Percentiles rank a stretch among this genome's conserved stretches.
Evolutionary conservation across 306 rosid genomes (phyloP).

Genomic region (Cucurbita maxima): DNA sequence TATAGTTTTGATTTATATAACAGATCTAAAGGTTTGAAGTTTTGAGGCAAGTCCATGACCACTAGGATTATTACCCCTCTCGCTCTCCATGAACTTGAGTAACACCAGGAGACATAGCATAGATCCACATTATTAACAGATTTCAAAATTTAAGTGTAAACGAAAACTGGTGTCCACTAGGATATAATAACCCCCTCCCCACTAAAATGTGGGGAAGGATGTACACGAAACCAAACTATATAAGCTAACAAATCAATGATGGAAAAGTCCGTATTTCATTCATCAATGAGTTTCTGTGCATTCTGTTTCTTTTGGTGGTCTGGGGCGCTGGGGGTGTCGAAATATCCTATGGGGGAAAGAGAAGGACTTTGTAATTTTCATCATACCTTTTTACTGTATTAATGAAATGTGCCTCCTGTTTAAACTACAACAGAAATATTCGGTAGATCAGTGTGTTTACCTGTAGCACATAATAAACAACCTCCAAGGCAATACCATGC

Average conservation of each 20-base stretch:
- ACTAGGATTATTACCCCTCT: neutral
- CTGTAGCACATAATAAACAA: slow-evolving; percentile 93
- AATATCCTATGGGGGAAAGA: neutral
- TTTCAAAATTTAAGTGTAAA: neutral
- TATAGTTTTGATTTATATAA: neutral
- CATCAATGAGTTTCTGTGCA: neutral
- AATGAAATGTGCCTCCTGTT: neutral
- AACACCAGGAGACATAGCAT: neutral
- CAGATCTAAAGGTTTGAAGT: neutral
- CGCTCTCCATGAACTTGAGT: neutral
- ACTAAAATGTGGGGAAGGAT: neutral
- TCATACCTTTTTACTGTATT: neutral
- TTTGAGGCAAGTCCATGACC: neutral
- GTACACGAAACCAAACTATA: neutral
- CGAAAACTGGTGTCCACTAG: neutral
- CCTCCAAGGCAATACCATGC: slow-evolving; percentile 98
- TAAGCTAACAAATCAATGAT: neutral
- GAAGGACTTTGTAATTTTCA: neutral
- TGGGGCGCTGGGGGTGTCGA: neutral
- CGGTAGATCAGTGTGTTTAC: slow-evolving; percentile 26
- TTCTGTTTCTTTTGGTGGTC: neutral
- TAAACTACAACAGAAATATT: neutral
- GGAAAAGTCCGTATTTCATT: neutral
- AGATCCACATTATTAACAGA: neutral
- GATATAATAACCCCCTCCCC: neutral